A percentile compares a stretch with the other conserved stretches of the same genome.
phyloP scores from a whole-genome alignment of 352 stramenopile genomes.

The Detonula confervacea region DNA sequence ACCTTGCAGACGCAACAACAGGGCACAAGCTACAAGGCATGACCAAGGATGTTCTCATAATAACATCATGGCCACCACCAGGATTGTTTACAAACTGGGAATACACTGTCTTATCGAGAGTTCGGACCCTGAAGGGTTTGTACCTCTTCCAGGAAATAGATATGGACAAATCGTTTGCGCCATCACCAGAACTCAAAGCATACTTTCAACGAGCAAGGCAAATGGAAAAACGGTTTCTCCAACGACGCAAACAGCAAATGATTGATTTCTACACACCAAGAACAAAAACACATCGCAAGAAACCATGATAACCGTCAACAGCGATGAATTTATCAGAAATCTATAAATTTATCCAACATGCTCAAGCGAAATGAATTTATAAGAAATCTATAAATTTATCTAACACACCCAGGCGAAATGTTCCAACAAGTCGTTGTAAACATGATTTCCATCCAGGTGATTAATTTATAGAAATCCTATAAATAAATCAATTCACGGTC shows the following conservation, averaged over 20 bases:
- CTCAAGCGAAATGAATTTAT: too few species aligned
- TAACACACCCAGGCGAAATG: too few species aligned
- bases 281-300: too few species aligned
- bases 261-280: too few species aligned
- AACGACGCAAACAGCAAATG: slow-evolving; percentile 2
- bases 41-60: slow-evolving; percentile 41
- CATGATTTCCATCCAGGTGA: too few species aligned
- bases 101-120: slow-evolving; percentile 36
- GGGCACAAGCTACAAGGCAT: slow-evolving; percentile 51
- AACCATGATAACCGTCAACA: too few species aligned
- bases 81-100: slow-evolving; percentile 42
- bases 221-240: not conserved
- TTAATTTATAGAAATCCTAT: too few species aligned
- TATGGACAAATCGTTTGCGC: slow-evolving; percentile 3
- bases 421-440: too few species aligned
- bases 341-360: too few species aligned
- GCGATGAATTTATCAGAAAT: too few species aligned
- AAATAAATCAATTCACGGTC: too few species aligned
- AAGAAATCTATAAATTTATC: too few species aligned
- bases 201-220: not conserved
- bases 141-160: slow-evolving; percentile 31
- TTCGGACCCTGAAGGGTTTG: slow-evolving; percentile 26
- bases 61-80: slow-evolving; percentile 38
- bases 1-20: slow-evolving; percentile 44
- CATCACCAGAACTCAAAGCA: not conserved